A percentile compares a stretch with the other conserved stretches of the same genome.
Evolutionary conservation across 352 stramenopile genomes (phyloP).

Genomic region (Pythium brachiatum): DNA sequence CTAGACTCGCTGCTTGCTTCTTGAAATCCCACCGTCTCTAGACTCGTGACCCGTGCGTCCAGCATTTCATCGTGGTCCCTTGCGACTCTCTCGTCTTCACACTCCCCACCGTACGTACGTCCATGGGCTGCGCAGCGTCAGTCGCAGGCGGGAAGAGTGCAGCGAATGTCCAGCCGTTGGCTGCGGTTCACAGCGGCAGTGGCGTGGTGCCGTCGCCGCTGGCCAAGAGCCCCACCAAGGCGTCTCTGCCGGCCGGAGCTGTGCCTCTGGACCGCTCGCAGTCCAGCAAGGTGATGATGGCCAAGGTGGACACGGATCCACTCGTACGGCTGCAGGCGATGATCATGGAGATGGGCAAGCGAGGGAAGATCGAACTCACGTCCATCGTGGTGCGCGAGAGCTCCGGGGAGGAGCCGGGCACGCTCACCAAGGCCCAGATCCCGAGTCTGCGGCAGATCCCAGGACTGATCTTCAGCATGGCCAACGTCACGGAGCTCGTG

Average conservation of each 20-base stretch:
- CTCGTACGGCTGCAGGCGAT: conserved; percentile 37
- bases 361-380: conserved; percentile 57
- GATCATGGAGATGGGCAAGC: conserved; percentile 51
- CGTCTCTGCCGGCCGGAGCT: neutral
- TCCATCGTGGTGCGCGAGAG: conserved; percentile 46
- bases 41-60: no score
- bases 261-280: conserved; percentile 11
- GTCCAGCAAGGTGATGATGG: conserved; percentile 33
- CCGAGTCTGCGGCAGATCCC: conserved; percentile 48
- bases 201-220: neutral
- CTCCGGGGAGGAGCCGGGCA: conserved; percentile 36
- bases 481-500: conserved; percentile 56
- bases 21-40: no score
- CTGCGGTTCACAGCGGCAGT: neutral
- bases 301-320: conserved; percentile 27
- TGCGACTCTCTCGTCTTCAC: no score
- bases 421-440: conserved; percentile 50
- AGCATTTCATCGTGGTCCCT: no score
- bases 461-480: conserved; percentile 56
- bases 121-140: conserved; percentile 25
- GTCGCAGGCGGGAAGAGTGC: conserved; percentile 6
- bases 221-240: conserved; percentile 5
- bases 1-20: no score
- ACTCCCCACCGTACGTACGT: no score
- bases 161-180: neutral